Evolutionary conservation across 371 early-diverging fungal species (phyloP).

Genomic region (Mortierella sp.): DNA sequence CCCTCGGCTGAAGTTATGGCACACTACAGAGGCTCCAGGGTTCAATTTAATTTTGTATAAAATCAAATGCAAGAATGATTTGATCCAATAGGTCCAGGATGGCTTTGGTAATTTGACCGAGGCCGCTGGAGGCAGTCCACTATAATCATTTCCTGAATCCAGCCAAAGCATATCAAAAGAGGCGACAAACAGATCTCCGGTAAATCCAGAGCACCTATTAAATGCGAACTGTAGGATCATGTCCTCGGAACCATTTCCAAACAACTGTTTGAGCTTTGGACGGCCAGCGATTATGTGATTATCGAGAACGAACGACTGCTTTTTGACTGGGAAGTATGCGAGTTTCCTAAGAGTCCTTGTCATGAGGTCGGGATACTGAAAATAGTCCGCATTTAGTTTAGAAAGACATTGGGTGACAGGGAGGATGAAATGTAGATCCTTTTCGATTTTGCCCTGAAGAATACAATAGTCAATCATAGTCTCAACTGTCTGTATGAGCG

Average conservation of each 20-base stretch:
- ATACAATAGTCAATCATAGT: not conserved
- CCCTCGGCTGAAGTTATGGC: conserved; percentile 16
- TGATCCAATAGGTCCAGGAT: conserved; percentile 11
- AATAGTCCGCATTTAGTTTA: not conserved
- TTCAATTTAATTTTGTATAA: conserved; percentile 9
- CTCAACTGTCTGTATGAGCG: not conserved
- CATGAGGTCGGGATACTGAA: not conserved
- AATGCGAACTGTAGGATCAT: not conserved
- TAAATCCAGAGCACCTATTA: conserved; percentile 4
- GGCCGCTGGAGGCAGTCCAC: not conserved
- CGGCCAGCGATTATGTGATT: conserved; percentile 19
- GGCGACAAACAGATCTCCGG: conserved; percentile 22
- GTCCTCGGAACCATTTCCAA: too few species aligned
- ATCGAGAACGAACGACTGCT: conserved; percentile 8
- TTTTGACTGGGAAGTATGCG: conserved; percentile 6
- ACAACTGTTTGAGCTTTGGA: not conserved
- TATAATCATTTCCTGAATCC: not conserved
- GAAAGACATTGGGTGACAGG: not conserved
- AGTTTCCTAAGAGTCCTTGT: not conserved
- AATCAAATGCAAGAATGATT: not conserved
- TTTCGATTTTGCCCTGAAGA: not conserved
- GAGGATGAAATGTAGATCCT: not conserved
- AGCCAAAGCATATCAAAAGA: conserved; percentile 25
- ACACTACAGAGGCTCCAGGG: not conserved
- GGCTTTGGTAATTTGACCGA: not conserved